These are phyloP conservation scores for Pyrenochaeta sp. DNA, from an alignment of 2,329 filamentous ascomycete species.

Conservation along the genomic window DNA sequence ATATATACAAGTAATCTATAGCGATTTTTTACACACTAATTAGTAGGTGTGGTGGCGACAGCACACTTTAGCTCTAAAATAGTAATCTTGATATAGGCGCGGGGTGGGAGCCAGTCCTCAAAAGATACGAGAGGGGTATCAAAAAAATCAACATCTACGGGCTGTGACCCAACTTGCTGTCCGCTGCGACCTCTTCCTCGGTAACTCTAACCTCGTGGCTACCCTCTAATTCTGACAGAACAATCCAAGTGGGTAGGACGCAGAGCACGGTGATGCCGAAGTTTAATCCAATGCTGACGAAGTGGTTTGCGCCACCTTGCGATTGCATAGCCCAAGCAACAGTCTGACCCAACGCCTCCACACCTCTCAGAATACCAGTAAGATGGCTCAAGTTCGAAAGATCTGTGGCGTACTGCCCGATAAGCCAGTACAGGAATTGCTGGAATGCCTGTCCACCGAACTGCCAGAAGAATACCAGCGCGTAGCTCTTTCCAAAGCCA, in stretches of 20 bases:
- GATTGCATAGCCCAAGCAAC: conserved; percentile 50
- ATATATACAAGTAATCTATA: no score
- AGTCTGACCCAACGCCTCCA: conserved; percentile 47
- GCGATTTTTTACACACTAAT: no score
- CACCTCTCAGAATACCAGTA: conserved; percentile 47
- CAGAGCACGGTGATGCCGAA: conserved; percentile 45
- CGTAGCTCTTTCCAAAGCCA: conserved; percentile 45
- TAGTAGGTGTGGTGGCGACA: no score
- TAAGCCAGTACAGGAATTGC: conserved; percentile 49
- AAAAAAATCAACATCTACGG: neutral
- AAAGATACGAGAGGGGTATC: neutral
- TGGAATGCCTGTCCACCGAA: conserved; percentile 49
- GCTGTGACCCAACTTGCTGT: conserved; percentile 12
- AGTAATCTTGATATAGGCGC: no score
- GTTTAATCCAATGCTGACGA: conserved; percentile 48
- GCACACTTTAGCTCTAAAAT: no score
- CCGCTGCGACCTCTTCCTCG: conserved; percentile 21
- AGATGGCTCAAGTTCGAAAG: conserved; percentile 43
- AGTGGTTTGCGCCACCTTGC: conserved; percentile 47
- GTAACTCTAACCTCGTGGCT: conserved; percentile 40
- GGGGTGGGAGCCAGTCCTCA: no score
- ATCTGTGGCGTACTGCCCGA: conserved; percentile 48
- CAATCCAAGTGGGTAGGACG: conserved; percentile 45
- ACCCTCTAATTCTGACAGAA: conserved; percentile 41
- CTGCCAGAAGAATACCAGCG: conserved; percentile 48